These are phyloP conservation scores for Musa balbisiana DNA, from an alignment of 202 grass and related monocot genomes.

Conservation along the genomic window DNA sequence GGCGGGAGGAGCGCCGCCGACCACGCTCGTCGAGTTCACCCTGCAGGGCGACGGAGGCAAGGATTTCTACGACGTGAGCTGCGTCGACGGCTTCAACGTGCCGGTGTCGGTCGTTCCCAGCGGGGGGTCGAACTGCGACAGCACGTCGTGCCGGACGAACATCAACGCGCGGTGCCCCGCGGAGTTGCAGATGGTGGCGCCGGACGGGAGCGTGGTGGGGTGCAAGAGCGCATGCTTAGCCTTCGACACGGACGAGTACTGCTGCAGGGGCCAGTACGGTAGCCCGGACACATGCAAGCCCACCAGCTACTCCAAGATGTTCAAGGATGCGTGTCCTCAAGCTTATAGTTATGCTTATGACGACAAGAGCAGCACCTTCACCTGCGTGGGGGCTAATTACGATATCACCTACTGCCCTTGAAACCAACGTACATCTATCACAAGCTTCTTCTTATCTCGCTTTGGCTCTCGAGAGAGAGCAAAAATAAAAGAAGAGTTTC, in stretches of 20 bases:
- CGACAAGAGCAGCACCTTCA: too few relatives aligned
- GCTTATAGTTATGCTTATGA: too few relatives aligned
- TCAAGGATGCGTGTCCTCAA: too few relatives aligned
- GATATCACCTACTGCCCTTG: too few relatives aligned
- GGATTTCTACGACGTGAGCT: slow-evolving; percentile 51
- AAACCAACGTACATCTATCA: too few relatives aligned
- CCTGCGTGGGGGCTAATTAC: too few relatives aligned
- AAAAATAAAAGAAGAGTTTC: too few relatives aligned
- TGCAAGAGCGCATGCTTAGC: neutral
- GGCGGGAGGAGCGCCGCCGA: slow-evolving; percentile 36
- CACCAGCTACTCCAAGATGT: too few relatives aligned
- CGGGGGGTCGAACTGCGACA: neutral
- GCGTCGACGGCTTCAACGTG: slow-evolving; percentile 68
- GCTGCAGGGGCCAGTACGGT: neutral
- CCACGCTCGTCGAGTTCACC: slow-evolving; percentile 57
- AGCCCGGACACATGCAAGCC: too few relatives aligned
- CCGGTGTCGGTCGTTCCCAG: slow-evolving; percentile 25
- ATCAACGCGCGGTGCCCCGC: slow-evolving; percentile 38
- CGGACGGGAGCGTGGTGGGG: slow-evolving; percentile 1
- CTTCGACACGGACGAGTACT: slow-evolving; percentile 3
- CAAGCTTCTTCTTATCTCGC: too few relatives aligned
- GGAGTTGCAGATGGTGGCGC: slow-evolving; percentile 24
- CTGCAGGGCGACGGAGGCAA: slow-evolving; percentile 25
- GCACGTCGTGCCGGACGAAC: slow-evolving; percentile 30
- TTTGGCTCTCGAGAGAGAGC: too few relatives aligned